Conservation (phyloP, 495 filamentous ascomycete species). For the Podospora appendiculata region DNA sequence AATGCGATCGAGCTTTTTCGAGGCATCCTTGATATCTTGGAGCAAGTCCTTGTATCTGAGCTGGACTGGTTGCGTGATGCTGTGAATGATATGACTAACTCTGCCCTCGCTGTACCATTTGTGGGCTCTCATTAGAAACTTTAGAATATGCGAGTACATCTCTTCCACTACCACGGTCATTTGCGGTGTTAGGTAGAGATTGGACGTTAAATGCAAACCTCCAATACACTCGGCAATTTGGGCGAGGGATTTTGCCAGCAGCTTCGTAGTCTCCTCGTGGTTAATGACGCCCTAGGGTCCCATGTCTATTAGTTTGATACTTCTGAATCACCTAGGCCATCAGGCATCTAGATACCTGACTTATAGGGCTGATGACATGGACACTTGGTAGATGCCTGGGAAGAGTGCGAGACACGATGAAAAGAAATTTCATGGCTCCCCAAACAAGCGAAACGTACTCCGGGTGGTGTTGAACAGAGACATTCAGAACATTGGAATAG, state of each 20-base stretch:
- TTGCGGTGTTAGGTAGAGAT: neutral
- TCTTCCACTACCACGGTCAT: neutral
- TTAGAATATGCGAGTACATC: neutral
- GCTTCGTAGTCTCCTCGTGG: neutral
- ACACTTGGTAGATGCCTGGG: neutral
- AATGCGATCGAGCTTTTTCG: neutral
- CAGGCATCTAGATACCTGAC: no score
- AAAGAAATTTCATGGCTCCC: conserved; percentile 26
- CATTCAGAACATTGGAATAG: conserved; percentile 1
- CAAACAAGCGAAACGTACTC: conserved; percentile 29
- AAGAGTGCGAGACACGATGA: neutral
- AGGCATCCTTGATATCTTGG: neutral
- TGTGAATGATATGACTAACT: neutral
- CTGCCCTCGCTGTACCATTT: neutral
- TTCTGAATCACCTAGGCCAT: no score
- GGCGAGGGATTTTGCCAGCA: neutral
- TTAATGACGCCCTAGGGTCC: neutral
- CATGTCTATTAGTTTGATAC: no score
- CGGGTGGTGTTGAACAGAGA: conserved; percentile 19
- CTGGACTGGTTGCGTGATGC: neutral
- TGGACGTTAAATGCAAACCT: neutral
- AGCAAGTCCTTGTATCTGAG: neutral
- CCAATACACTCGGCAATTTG: neutral
- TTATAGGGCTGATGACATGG: no score
- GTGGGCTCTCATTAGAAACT: neutral